phyloP scores from a whole-genome alignment of 2,329 filamentous ascomycete species.

The Coleophoma crateriformis region DNA sequence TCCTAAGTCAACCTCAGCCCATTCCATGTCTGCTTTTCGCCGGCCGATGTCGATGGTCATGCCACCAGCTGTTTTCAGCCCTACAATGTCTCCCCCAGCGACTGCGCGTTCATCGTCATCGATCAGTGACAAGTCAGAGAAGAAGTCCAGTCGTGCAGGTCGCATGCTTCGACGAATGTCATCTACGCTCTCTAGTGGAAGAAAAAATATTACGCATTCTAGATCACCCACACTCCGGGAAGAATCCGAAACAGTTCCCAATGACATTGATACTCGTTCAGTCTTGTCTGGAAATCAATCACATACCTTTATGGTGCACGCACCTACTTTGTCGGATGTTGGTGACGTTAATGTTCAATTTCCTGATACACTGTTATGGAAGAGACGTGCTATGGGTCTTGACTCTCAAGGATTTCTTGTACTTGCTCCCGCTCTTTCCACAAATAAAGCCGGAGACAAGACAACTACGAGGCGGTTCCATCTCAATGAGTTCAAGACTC shows the following conservation, averaged over 20 bases:
- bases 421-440: conserved; percentile 64
- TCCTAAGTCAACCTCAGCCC: conserved; percentile 36
- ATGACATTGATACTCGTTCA: conserved; percentile 24
- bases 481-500: conserved; percentile 74
- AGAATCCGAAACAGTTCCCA: conserved; percentile 27
- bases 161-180: conserved; percentile 63
- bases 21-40: conserved; percentile 40
- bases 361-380: conserved; percentile 93
- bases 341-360: conserved; percentile 97
- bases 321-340: conserved; percentile 18
- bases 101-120: conserved; percentile 32
- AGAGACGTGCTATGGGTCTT: conserved; percentile 81
- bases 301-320: conserved; percentile 28
- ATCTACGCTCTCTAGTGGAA: conserved; percentile 41
- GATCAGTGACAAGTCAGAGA: conserved; percentile 44
- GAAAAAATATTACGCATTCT: conserved; percentile 27
- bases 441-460: conserved; percentile 30
- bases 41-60: conserved; percentile 63
- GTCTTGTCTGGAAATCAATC: conserved; percentile 11
- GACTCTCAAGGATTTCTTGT: conserved; percentile 81
- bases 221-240: conserved; percentile 28
- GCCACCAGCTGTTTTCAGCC: conserved; percentile 36
- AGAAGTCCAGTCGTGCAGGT: conserved; percentile 38
- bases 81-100: conserved; percentile 29
- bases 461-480: conserved; percentile 72